These are phyloP conservation scores for Onygenales sp. DNA, from an alignment of 2,329 filamentous ascomycete species.

Conservation along the genomic window DNA sequence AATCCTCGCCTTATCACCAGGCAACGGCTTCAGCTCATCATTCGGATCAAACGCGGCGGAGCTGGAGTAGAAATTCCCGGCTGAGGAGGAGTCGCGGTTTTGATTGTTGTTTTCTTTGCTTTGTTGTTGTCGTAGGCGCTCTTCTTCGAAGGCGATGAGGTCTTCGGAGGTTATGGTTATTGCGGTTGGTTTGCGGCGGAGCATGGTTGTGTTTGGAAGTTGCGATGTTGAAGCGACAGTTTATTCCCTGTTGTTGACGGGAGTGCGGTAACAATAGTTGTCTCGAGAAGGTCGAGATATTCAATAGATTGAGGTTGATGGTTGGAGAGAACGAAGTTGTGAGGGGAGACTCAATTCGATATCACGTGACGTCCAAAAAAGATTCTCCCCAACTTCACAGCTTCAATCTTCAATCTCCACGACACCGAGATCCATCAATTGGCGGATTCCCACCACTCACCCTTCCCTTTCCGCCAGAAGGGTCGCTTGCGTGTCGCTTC, in stretches of 20 bases:
- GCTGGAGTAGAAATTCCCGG: constrained; percentile 9
- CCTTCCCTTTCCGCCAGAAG: neutral
- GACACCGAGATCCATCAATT: neutral
- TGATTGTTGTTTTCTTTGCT: constrained; percentile 9
- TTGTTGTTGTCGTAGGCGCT: constrained; percentile 19
- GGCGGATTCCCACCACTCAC: neutral
- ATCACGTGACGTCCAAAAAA: neutral
- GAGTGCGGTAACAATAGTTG: neutral
- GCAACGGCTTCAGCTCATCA: constrained; percentile 41
- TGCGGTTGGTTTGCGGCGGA: constrained; percentile 43
- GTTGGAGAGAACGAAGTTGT: neutral
- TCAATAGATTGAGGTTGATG: no score
- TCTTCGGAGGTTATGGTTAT: constrained; percentile 42
- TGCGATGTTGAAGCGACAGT: neutral
- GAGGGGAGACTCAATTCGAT: neutral
- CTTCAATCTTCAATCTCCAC: neutral
- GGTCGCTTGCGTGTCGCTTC: neutral
- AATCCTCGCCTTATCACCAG: constrained; percentile 40
- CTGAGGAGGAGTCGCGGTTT: constrained; percentile 6
- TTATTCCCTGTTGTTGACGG: neutral
- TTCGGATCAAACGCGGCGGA: constrained; percentile 32
- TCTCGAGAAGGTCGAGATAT: neutral
- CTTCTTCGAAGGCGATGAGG: constrained; percentile 37
- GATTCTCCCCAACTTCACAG: neutral
- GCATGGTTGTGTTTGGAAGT: constrained; percentile 26